A percentile compares a stretch with the other conserved stretches of the same genome.
Evolutionary conservation across 2,329 filamentous ascomycete genomes (phyloP).

Genomic region (Apiospora arundinis): DNA sequence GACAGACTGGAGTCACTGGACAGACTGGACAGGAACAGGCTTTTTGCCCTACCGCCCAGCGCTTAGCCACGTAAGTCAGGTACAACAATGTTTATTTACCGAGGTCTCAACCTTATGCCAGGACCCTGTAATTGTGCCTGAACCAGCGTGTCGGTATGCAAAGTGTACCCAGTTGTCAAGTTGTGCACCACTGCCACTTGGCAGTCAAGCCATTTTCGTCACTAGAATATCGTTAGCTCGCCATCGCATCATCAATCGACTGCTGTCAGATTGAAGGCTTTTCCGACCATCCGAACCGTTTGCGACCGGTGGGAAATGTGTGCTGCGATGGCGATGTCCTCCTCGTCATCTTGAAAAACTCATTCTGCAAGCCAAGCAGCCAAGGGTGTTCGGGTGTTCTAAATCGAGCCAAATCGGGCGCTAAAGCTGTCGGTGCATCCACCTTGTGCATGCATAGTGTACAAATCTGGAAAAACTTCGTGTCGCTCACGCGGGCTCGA

Average conservation of each 20-base stretch:
- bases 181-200: neutral
- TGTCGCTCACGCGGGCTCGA: neutral
- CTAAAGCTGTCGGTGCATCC: neutral
- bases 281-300: neutral
- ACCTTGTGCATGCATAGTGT: neutral
- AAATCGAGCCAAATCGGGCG: constrained; percentile 15
- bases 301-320: neutral
- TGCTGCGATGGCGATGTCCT: neutral
- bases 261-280: neutral
- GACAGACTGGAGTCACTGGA: no score
- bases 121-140: neutral
- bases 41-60: neutral
- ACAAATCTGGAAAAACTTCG: constrained; percentile 5
- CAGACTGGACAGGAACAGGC: no score
- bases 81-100: neutral
- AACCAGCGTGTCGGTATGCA: neutral
- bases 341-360: neutral
- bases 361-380: neutral
- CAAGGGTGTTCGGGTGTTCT: neutral
- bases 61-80: neutral
- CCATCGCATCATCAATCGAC: neutral
- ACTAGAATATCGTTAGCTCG: neutral
- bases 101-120: neutral
- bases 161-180: neutral
- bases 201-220: neutral